Percentiles rank a stretch among this genome's conserved stretches.
phyloP scores from a whole-genome alignment of 257 asterid genomes.

The Solanum chmielewskii region DNA sequence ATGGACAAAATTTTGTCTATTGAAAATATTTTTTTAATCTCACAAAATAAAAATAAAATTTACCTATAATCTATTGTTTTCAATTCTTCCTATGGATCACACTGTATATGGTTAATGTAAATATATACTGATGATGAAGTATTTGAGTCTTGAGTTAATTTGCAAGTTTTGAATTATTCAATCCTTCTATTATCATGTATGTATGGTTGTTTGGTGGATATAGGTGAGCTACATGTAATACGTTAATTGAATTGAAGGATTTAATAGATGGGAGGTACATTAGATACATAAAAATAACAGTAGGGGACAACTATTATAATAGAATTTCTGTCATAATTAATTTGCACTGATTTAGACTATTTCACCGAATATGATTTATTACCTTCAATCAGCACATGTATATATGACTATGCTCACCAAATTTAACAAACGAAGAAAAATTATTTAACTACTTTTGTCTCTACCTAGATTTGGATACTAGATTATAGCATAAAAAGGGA shows the following conservation, averaged over 20 bases:
- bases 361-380: neutral
- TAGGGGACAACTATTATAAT: neutral
- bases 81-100: neutral
- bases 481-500: neutral
- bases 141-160: neutral
- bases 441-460: neutral
- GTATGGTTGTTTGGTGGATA: neutral
- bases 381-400: neutral
- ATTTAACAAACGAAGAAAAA: neutral
- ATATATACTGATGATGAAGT: neutral
- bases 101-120: neutral
- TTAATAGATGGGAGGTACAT: neutral
- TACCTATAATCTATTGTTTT: too few relatives aligned
- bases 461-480: neutral
- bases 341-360: neutral
- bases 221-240: neutral
- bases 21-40: too few relatives aligned
- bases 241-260: neutral
- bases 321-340: neutral
- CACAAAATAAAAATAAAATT: too few relatives aligned
- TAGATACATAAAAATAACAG: neutral
- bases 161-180: neutral
- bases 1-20: neutral
- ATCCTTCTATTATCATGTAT: neutral
- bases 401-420: neutral